Percentiles rank a stretch among this genome's conserved stretches.
Evolutionary conservation across 345 rosid species (phyloP).

Genomic region (rapeseed (Brassica napus)): DNA sequence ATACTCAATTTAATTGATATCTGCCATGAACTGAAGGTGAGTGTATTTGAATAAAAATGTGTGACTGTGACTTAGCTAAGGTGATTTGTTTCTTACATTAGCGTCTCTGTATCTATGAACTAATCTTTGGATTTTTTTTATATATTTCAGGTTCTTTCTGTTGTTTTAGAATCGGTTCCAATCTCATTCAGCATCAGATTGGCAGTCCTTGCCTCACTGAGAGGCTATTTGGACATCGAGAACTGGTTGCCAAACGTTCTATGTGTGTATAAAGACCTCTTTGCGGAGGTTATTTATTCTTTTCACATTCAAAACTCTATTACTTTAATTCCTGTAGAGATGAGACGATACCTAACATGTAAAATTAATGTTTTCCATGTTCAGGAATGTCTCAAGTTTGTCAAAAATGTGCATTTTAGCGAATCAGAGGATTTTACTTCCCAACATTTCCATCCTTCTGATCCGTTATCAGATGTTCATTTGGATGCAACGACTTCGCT

Average conservation of each 20-base stretch:
- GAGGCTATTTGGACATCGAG: background rate
- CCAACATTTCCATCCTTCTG: background rate
- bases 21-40: background rate
- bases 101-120: background rate
- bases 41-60: background rate
- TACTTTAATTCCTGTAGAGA: background rate
- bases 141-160: background rate
- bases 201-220: background rate
- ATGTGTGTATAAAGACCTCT: background rate
- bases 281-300: background rate
- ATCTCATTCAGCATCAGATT: background rate
- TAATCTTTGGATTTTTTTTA: background rate
- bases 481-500: constrained; percentile 58
- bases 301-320: background rate
- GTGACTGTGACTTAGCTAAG: background rate
- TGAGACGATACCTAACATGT: background rate
- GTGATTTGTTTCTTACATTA: background rate
- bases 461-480: constrained; percentile 33
- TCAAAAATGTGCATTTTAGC: background rate
- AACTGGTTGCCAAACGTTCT: background rate
- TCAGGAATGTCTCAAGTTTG: background rate
- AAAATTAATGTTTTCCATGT: background rate
- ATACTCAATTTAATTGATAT: background rate
- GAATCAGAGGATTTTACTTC: background rate
- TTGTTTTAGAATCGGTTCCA: background rate